A percentile compares a stretch with the other conserved stretches of the same genome.
These are phyloP conservation scores for Kalanchoe fedtschenkoi DNA, from an alignment of 164 flowering plant genomes.

Conservation along the genomic window DNA sequence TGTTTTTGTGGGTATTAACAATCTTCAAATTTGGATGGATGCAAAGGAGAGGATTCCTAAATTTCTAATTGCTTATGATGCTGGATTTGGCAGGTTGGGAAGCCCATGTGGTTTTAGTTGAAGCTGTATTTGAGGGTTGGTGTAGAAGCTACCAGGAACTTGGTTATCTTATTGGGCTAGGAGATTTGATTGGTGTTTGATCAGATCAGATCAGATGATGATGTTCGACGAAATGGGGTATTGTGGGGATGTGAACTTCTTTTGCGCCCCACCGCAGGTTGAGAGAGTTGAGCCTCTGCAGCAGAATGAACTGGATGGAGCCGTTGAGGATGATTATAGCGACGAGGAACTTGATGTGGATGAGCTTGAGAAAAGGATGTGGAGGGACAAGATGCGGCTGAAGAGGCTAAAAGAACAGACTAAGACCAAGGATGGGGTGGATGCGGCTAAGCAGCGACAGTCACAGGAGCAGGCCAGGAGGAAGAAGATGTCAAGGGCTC, in stretches of 20 bases:
- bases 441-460: slow-evolving; percentile 8
- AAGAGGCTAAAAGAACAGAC: slow-evolving; percentile 17
- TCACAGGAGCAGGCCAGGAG: slow-evolving; percentile 12
- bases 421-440: slow-evolving; percentile 14
- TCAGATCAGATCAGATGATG: slow-evolving; percentile 2
- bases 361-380: slow-evolving; percentile 24
- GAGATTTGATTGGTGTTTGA: background rate
- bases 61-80: too few relatives aligned
- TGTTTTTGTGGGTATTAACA: background rate
- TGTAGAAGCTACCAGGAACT: background rate
- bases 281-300: background rate
- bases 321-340: slow-evolving; percentile 14
- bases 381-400: slow-evolving; percentile 20
- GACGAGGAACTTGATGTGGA: slow-evolving; percentile 26
- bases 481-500: slow-evolving; percentile 12
- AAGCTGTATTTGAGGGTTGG: too few relatives aligned
- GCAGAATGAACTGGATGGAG: background rate
- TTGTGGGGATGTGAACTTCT: background rate
- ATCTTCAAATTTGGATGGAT: too few relatives aligned
- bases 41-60: too few relatives aligned
- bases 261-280: background rate
- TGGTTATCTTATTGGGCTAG: background rate
- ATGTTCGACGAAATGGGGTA: slow-evolving; percentile 3
- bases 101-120: too few relatives aligned
- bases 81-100: too few relatives aligned